phyloP scores from a whole-genome alignment of 805 yeast species.

The Blastobotrys peoriensis region DNA sequence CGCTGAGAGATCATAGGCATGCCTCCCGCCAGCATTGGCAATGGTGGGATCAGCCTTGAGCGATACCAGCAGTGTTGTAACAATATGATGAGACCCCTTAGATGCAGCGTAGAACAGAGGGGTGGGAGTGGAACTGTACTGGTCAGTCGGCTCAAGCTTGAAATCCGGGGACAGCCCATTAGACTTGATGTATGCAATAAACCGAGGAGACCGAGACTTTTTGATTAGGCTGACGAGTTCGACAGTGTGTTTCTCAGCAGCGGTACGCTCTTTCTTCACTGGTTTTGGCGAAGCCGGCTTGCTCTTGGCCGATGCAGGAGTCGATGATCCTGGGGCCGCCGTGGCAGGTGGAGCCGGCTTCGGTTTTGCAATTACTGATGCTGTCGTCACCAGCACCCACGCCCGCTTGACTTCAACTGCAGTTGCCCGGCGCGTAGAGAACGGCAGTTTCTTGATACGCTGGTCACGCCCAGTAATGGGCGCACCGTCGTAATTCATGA shows the following conservation, averaged over 20 bases:
- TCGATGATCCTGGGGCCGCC: slow-evolving; percentile 21
- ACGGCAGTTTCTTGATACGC: slow-evolving; percentile 70
- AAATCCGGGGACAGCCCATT: slow-evolving; percentile 51
- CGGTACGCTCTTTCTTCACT: slow-evolving; percentile 13
- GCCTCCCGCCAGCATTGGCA: slow-evolving; percentile 45
- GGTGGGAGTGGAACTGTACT: slow-evolving; percentile 58
- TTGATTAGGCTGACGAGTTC: slow-evolving; percentile 58
- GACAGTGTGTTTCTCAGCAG: slow-evolving; percentile 45
- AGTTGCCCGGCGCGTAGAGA: slow-evolving; percentile 86
- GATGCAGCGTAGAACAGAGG: slow-evolving; percentile 72
- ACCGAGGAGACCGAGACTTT: slow-evolving; percentile 70
- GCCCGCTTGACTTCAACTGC: slow-evolving; percentile 71
- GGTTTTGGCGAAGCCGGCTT: slow-evolving; percentile 16
- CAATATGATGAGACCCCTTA: slow-evolving; percentile 60
- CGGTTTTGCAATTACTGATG: slow-evolving; percentile 40
- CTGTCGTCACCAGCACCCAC: slow-evolving; percentile 71
- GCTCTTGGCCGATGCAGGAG: slow-evolving; percentile 25
- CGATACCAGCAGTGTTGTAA: slow-evolving; percentile 50
- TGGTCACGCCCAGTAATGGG: slow-evolving; percentile 51
- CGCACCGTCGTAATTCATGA: slow-evolving; percentile 54
- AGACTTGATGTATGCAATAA: slow-evolving; percentile 55
- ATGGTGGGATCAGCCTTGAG: slow-evolving; percentile 67
- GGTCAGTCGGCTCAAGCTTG: slow-evolving; percentile 47
- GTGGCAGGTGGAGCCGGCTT: slow-evolving; percentile 9
- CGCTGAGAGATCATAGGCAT: slow-evolving; percentile 62